Base-by-base conservation (phyloP, 805 yeast species). In the Cyberlindnera amylophila region DNA sequence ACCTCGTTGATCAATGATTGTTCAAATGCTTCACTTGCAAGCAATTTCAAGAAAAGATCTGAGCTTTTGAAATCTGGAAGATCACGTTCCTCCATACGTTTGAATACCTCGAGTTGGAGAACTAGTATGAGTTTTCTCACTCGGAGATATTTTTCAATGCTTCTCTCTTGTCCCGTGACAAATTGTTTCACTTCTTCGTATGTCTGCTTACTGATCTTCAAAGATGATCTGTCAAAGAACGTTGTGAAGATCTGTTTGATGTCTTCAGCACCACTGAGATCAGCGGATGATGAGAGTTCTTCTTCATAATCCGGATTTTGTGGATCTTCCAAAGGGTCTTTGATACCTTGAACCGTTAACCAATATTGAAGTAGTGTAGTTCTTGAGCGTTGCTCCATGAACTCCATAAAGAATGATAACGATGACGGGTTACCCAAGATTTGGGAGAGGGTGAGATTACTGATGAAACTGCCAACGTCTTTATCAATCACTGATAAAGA, bases 261-360 rank as follows among this genome's bases (percentile, higher is more conserved):
- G 42, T 82, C 89, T 6, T 73, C 77, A 3, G 67, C 61, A 37
- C 74, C 77, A 23, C 37, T 61, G 38, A 72, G 63, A 42, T 71
- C 77, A 12, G 67, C 52, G 2, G 68, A 64, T 5, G 57, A 30
- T 51, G 55, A 37, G 21, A 47, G 23, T 34, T 54, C 53, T n/a
- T 48, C 55, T 16, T 52, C 53, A 29, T 61, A 37, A 12, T 63
- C 66, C 3, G 61, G 61, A 24, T 53, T 50, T n/a, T 42, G 50
- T 3, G 67, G 60, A 48, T 66, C 66, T 44, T 75, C 84, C 14
- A 89, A 60, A 0, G 96, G 96, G 37, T 84, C 84, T 52, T 79
- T 77, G 30, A 86, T 71, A 0, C 74, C 69, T 46, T 86, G 84
- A 3, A 87, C 82, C 2, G 76, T 72, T 4, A 74, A 58, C 87